Conservation (phyloP, 257 asterid genomes). For the Solanum arcanum region DNA sequence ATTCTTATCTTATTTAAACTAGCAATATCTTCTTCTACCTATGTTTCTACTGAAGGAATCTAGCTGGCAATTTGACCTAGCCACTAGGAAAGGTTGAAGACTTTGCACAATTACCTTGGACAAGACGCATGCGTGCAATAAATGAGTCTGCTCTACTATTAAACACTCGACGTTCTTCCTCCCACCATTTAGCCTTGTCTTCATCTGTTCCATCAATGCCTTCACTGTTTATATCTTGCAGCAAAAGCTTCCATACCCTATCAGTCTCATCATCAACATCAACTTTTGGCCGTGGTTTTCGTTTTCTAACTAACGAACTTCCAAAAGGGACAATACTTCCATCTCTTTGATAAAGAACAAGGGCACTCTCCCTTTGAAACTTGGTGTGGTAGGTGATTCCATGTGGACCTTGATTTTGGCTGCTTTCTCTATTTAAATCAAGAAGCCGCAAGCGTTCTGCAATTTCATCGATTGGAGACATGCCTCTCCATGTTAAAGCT, state of each 20-base stretch:
- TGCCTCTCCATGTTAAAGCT: slow-evolving; percentile 39
- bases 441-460: slow-evolving; percentile 41
- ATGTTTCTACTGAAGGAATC: not conserved
- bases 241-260: slow-evolving; percentile 44
- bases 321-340: slow-evolving; percentile 61
- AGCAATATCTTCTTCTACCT: not conserved
- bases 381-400: slow-evolving; percentile 21
- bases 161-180: slow-evolving; percentile 36
- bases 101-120: slow-evolving; percentile 26
- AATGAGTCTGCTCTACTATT: slow-evolving; percentile 44
- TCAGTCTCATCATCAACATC: slow-evolving; percentile 43
- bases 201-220: slow-evolving; percentile 44
- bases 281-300: slow-evolving; percentile 53
- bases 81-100: not conserved
- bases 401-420: slow-evolving; percentile 15
- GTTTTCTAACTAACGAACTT: slow-evolving; percentile 33
- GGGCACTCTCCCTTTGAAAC: slow-evolving; percentile 35
- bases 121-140: slow-evolving; percentile 49
- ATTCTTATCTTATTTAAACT: not conserved
- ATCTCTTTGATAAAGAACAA: slow-evolving; percentile 57
- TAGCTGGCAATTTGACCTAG: not conserved
- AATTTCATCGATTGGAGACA: slow-evolving; percentile 34
- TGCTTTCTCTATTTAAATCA: slow-evolving; percentile 33
- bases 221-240: slow-evolving; percentile 40
- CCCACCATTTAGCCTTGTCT: slow-evolving; percentile 44